Evolutionary conservation across 148 eudicot species (phyloP).

Genomic region (Fagopyrum tataricum): DNA sequence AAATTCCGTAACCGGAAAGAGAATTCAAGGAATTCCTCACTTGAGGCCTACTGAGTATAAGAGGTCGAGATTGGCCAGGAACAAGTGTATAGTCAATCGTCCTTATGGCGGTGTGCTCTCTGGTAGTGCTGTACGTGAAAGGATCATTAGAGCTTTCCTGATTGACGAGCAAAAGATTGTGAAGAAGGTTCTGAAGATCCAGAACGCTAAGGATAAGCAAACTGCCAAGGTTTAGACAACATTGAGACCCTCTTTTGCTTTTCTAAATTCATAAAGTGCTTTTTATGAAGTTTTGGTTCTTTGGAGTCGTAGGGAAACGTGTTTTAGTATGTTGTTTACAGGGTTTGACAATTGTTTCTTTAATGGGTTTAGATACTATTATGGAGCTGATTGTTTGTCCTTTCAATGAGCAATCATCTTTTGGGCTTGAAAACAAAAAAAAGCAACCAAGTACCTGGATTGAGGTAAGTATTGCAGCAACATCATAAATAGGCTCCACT

Average conservation of each 20-base stretch:
- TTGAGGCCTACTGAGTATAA: slow-evolving; percentile 15
- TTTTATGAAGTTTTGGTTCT: slow-evolving; percentile 1
- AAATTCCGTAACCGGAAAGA: slow-evolving; percentile 50
- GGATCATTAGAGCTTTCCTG: slow-evolving; percentile 52
- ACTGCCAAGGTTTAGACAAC: slow-evolving; percentile 28
- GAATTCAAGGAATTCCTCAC: slow-evolving; percentile 33
- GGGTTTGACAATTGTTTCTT: background rate
- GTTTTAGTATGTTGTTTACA: background rate
- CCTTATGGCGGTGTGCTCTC: slow-evolving; percentile 55
- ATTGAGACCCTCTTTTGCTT: background rate
- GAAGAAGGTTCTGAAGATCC: slow-evolving; percentile 65
- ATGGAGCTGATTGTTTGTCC: background rate
- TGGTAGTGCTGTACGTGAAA: slow-evolving; percentile 47
- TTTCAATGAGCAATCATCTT: background rate
- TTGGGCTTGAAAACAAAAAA: background rate
- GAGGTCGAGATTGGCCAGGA: slow-evolving; percentile 44
- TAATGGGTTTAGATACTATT: background rate
- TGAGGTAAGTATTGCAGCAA: too few relatives aligned
- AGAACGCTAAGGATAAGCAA: slow-evolving; percentile 45
- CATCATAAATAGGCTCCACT: too few relatives aligned
- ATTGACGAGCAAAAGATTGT: slow-evolving; percentile 60
- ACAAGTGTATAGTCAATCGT: slow-evolving; percentile 52
- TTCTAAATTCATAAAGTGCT: background rate
- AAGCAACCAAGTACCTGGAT: too few relatives aligned
- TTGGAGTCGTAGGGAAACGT: background rate